A percentile compares a stretch with the other conserved stretches of the same genome.
Evolutionary conservation across 257 asterid species (phyloP).

Genomic region (Rehmannia glutinosa): DNA sequence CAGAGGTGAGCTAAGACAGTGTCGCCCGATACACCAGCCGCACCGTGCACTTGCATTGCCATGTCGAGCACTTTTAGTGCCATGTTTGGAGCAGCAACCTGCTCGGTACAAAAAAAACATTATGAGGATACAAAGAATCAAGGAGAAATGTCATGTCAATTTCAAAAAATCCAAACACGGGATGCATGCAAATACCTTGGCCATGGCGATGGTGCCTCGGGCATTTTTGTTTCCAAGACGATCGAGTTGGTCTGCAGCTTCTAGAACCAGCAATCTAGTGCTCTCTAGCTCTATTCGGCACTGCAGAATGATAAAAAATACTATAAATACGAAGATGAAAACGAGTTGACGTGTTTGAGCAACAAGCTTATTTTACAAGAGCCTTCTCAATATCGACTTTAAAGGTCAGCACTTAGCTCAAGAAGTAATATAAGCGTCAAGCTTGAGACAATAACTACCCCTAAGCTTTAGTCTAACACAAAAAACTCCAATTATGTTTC

Average conservation of each 20-base stretch:
- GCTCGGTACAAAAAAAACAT: background rate
- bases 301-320: conserved; percentile 33
- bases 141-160: background rate
- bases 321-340: no score
- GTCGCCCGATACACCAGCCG: conserved; percentile 90
- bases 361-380: no score
- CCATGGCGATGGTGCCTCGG: conserved; percentile 90
- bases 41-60: conserved; percentile 98
- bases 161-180: no score
- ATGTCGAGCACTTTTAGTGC: conserved; percentile 83
- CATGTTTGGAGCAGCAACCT: conserved; percentile 97
- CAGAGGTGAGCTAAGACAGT: conserved; percentile 81
- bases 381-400: no score
- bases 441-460: no score
- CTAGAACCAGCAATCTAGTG: conserved; percentile 78
- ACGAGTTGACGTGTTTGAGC: no score
- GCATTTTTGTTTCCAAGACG: conserved; percentile 74
- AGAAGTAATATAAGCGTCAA: no score
- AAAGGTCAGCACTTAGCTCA: no score
- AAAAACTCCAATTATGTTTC: no score
- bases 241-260: conserved; percentile 97
- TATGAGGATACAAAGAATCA: background rate
- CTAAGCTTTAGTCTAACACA: no score
- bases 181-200: conserved; percentile 82
- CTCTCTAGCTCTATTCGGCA: conserved; percentile 85